Base-by-base conservation (phyloP, 2,329 filamentous ascomycete species). In the Passalora sequoiae region DNA sequence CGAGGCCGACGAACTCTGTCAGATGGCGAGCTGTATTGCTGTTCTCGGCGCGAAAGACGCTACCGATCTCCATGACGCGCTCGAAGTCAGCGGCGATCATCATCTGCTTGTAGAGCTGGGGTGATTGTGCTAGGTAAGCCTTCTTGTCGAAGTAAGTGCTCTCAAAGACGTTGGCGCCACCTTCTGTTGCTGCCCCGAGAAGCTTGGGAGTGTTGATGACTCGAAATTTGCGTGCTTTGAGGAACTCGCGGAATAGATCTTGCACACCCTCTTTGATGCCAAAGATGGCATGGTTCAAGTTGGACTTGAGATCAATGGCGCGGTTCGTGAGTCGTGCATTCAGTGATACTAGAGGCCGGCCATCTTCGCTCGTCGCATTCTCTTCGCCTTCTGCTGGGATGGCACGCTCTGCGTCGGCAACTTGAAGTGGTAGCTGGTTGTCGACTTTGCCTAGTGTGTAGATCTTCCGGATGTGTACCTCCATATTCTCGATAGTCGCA, bases 121-220 rank as follows among this genome's bases (percentile, higher is more conserved):
- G 87, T 4, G 80, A 84, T 64, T 89, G 86, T 4, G 86, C 86
- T 15, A 92, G 74, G 63, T 74, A 92, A 1, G 88, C 91, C 53
- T 84, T 79, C 60, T 84, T 80, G 55, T 84, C 86, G 66, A 97
- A 97, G 70, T 97, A 97, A 31, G 83, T 82, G 56, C 97, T 74
- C 57, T 83, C 77, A 67, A 98, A 97, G 29, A 97, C 91, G 63
- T 91, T 94, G 55, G 82, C 82, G 53, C 92, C 92, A 59, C 92
- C 91, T 70, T 98, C 92, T 3, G 88, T 92, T 4, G 92, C 86
- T 10, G 91, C 85, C 38, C 84, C 89, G 43, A 94, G 86, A 31
- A 98, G 74, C 65, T 89, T 91, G 7, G 92, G 89, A 2, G 89
- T 86, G 65, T 95, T 87, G 60, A 96, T 89, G 65, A 86, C 80